Evolutionary conservation across 2,329 filamentous ascomycete species (phyloP), one percentile per base, ranked within the genome.

Genomic region (Colletotrichum godetiae): DNA sequence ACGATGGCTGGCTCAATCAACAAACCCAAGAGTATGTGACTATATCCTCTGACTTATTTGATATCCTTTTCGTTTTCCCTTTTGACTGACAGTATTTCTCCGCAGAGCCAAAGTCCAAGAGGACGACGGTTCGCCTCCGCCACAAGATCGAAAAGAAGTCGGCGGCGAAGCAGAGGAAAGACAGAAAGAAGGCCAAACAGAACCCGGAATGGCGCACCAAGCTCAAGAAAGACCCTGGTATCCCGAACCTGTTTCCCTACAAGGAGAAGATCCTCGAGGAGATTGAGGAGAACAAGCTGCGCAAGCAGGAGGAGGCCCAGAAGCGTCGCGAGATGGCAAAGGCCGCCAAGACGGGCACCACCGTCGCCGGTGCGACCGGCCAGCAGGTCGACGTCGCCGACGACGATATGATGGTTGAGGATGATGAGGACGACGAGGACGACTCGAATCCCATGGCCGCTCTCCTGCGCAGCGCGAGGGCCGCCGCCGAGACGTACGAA

Each of bases 91-190:
- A 42, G 15, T 19, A 35, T 27, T 29, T 29, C 15, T n/a, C 37
- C 71, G 4, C 79, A 98, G 95, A 98, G 85, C 97, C 96, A 81
- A 95, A 93, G 86, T 98, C 96, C 68, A 99, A 99, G 91, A 93
- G 97, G 84, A 91, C 90, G 77, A 92, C 96, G 57, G 94, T 96
- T 80, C 95, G 97, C 74, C 89, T 99, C 80, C 92, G 96, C 77
- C 92, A 98, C 87, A 98, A 97, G 86, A 98, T 99, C 84, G 91
- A 98, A 82, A 99, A 99, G 86, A 92, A 94, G 27, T 94, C 95
- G 66, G 91, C 91, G 55, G 92, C 94, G 75, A 99, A 99, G 88
- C 95, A 98, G 85, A 92, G 92, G 81, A 99, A 99, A 85, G 87
- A 92, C 75, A 93, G 92, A 81, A 98, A 98, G 88, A 88, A 92